Evolutionary conservation across 2,329 filamentous ascomycete species (phyloP).

Genomic region (Drechmeria coniospora): DNA sequence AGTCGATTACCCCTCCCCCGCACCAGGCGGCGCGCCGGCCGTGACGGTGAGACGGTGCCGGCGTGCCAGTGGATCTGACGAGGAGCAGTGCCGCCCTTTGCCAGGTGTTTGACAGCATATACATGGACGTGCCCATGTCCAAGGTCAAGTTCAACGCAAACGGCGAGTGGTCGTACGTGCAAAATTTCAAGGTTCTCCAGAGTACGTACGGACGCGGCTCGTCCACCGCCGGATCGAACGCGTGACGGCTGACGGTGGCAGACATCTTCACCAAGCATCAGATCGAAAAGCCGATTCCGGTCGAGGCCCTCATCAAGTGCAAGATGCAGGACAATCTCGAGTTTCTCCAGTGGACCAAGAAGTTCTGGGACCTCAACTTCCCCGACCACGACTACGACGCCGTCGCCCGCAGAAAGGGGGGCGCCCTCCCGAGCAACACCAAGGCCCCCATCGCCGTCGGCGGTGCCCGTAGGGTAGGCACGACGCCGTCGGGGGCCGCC

Average conservation of each 20-base stretch:
- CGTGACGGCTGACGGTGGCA: conserved; percentile 17
- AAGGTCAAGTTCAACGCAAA: conserved; percentile 98
- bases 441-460: conserved; percentile 34
- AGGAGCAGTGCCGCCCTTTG: conserved; percentile 84
- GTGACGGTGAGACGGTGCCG: conserved; percentile 2
- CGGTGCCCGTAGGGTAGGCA: conserved; percentile 39
- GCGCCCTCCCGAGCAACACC: conserved; percentile 38
- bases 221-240: not conserved
- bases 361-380: conserved; percentile 96
- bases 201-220: conserved; percentile 42
- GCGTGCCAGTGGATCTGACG: no score
- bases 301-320: conserved; percentile 84
- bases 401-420: conserved; percentile 66
- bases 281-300: conserved; percentile 79
- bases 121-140: conserved; percentile 84
- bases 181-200: conserved; percentile 97
- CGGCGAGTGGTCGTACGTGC: conserved; percentile 89
- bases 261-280: conserved; percentile 74
- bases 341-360: conserved; percentile 93
- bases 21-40: not conserved
- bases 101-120: conserved; percentile 98
- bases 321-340: conserved; percentile 99
- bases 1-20: conserved; percentile 11
- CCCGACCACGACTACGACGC: conserved; percentile 96
- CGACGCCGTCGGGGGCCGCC: conserved; percentile 41